A percentile compares a stretch with the other conserved stretches of the same genome.
These are phyloP conservation scores for Sclerotinia trifoliorum DNA, from an alignment of 2,329 filamentous ascomycete species.

Conservation along the genomic window DNA sequence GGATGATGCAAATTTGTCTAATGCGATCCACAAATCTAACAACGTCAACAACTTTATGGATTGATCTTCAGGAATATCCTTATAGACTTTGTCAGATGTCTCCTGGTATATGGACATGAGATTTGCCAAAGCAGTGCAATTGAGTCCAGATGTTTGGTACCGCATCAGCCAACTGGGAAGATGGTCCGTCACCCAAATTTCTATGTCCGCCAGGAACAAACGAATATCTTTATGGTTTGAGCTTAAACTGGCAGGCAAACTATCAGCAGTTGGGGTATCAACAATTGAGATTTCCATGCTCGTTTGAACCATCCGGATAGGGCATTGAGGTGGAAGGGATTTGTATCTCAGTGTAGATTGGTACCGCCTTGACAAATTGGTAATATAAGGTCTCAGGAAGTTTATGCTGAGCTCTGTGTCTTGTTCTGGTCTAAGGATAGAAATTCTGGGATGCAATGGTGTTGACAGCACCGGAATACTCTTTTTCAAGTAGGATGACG, in stretches of 20 bases:
- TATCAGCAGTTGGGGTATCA: constrained; percentile 42
- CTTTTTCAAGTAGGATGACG: background rate
- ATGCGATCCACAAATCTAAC: constrained; percentile 58
- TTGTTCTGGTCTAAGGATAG: background rate
- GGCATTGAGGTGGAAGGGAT: background rate
- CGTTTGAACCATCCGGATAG: background rate
- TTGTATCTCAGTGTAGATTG: background rate
- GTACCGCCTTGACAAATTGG: background rate
- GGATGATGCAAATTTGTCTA: constrained; percentile 48
- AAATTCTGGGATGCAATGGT: background rate
- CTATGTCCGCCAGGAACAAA: constrained; percentile 44
- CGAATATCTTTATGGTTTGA: background rate
- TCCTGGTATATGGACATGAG: constrained; percentile 42
- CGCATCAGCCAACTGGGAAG: constrained; percentile 37
- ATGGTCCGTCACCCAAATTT: constrained; percentile 48
- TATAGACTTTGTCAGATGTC: constrained; percentile 40
- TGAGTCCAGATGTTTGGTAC: constrained; percentile 23
- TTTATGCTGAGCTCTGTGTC: constrained; percentile 2
- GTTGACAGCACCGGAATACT: background rate
- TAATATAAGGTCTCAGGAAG: background rate
- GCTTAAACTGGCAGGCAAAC: background rate
- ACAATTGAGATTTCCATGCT: background rate
- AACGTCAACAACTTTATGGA: constrained; percentile 57
- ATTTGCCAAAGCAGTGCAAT: constrained; percentile 37
- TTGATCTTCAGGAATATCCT: constrained; percentile 44